Evolutionary conservation across 768 basidiomycete genomes (phyloP), one percentile per base, ranked within the genome.

Genomic region (Russula foetens): DNA sequence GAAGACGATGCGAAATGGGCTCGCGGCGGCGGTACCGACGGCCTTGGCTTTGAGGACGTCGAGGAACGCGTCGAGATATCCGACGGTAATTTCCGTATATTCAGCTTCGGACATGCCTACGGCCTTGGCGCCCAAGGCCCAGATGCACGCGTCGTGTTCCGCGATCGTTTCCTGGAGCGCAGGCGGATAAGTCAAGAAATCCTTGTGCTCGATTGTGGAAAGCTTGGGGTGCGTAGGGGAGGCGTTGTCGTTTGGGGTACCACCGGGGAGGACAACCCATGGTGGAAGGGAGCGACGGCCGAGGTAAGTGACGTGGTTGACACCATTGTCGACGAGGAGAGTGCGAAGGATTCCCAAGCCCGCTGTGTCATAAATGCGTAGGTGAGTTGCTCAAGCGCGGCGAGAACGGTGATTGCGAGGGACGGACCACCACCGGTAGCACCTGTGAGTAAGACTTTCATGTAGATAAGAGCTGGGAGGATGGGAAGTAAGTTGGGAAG

Each of bases 1-100:
- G 48, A 66, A 69, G 31, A 71, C 66, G 55, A 72, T 59, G 21
- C 65, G 58, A 63, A 71, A 71, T 19, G 71, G 69, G 14, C 44
- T 52, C 23, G 43, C 53, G 6, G 44, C 53, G 6, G 44, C 38
- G 1, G 64, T 64, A 2, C 69, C 70, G 4, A 65, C 59, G n/a
- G 41, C 53, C 26, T 19, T 54, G n/a, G 38, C 56, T 48, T 56
- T 58, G 23, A 64, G 41, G 46, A 43, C 63, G 12, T 38, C 21
- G 23, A 66, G 47, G 29, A 61, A 59, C 3, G 63, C 44, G n/a
- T 59, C 50, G 15, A 64, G 8, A 51, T 71, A 71, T 7, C 69
- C 70, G 28, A 67, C 58, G 2, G 71, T 72, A 58, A 72, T 69
- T 48, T 58, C 58, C 3, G 56, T 60, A 41, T 67, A 67, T 24